Evolutionary conservation across 768 basidiomycete species (phyloP).

Genomic region (Suillus americanus): DNA sequence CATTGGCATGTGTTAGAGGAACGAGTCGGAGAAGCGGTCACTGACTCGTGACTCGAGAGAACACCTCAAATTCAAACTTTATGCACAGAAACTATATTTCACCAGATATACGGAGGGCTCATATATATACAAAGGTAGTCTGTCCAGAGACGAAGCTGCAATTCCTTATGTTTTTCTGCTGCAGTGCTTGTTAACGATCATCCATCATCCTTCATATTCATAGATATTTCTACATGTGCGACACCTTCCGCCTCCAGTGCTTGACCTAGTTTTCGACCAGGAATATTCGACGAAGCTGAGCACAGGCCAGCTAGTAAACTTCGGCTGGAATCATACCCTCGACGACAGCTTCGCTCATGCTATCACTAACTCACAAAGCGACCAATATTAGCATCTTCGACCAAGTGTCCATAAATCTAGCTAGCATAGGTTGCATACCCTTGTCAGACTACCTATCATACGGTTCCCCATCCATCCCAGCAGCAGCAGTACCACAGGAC

Average conservation of each 20-base stretch:
- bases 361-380: neutral
- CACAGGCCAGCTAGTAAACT: neutral
- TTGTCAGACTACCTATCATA: slow-evolving; percentile 28
- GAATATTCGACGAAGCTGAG: neutral
- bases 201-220: too few species aligned
- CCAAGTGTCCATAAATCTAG: slow-evolving; percentile 27
- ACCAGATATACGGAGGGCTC: too few species aligned
- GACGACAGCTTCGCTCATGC: neutral
- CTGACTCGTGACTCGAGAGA: too few species aligned
- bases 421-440: slow-evolving; percentile 27
- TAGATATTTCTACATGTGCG: too few species aligned
- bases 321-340: neutral
- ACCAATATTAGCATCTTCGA: slow-evolving; percentile 13
- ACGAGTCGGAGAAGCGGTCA: too few species aligned
- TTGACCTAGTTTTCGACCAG: neutral
- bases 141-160: too few species aligned
- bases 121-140: too few species aligned
- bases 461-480: neutral
- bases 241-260: neutral
- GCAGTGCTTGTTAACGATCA: too few species aligned
- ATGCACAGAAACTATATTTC: too few species aligned
- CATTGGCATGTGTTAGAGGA: too few species aligned
- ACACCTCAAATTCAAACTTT: too few species aligned
- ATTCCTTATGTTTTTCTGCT: too few species aligned
- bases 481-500: neutral